Base-by-base conservation (phyloP, 768 basidiomycete species). In the Tylopilus vinaceipallidus region DNA sequence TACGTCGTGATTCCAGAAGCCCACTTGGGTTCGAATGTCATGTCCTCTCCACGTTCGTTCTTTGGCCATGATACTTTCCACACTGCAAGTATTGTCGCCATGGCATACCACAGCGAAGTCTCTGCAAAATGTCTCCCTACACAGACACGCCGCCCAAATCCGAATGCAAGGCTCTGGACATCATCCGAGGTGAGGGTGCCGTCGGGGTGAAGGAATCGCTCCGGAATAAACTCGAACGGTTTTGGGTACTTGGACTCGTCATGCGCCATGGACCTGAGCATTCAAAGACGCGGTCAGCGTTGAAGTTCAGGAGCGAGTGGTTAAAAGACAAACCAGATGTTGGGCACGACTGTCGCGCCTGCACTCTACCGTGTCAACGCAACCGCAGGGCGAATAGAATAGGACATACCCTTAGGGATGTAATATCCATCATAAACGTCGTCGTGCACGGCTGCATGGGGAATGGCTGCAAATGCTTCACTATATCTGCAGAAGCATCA, bases 141-240 rank as follows among this genome's bases (percentile, higher is more conserved):
- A 27, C 63, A 61, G 17, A 39, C 48, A 16, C 63, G 53, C 27
- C 61, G 50, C 26, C 64, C 60, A 22, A 56, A 58, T 13, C 61
- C 61, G 6, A 60, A 65, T 11, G 42, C 61, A 14, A 58, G 49
- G 17, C 39, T 22, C 24, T 42, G 35, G 8, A 55, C 46, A n/a
- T 45, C 48, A n/a, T 61, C 56, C 9, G 36, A 39, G 9, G 48
- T 59, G 30, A 59, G 49, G 6, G 45, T 52, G 1, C 54, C 60
- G 19, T 62, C 44, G 2, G 35, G 3, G 32, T 72, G 66, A 10
- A 73, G 44, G 45, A 75, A 74, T 24, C 53, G 53, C 42, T 55
- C 53, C 5, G 74, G 74, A 12, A 50, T 48, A 55, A 74, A 75
- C 27, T 56, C 57, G 12, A 70, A 69, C 6, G 73, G 67, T 2